Conservation (phyloP, 192 early-diverging fungal genomes). For the Backusella westeae region DNA sequence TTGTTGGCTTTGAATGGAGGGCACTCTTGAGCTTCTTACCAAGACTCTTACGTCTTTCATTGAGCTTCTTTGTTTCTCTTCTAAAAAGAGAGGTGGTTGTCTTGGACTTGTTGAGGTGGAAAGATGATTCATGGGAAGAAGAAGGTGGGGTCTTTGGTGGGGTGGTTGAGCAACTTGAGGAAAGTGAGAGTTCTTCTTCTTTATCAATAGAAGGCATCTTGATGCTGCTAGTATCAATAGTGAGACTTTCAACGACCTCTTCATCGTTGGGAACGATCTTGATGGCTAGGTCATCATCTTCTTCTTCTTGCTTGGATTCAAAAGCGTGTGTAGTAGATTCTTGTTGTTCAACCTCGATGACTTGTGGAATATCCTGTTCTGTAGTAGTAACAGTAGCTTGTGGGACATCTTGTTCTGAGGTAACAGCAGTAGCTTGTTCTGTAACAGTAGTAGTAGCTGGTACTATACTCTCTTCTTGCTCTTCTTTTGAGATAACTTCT, state of each 20-base stretch:
- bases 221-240: not conserved
- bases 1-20: not conserved
- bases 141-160: not conserved
- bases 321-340: not conserved
- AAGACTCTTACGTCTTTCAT: slow-evolving; percentile 4
- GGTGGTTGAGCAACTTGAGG: not conserved
- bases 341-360: not conserved
- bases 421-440: not conserved
- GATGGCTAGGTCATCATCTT: not conserved
- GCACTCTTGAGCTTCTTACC: not conserved
- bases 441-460: not conserved
- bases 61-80: slow-evolving; percentile 9
- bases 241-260: not conserved
- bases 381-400: not conserved
- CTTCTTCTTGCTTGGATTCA: not conserved
- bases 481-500: not conserved
- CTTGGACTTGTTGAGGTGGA: not conserved
- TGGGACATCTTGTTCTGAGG: not conserved
- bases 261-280: not conserved
- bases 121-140: not conserved
- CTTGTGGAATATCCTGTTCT: not conserved
- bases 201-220: not conserved
- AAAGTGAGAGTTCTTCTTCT: not conserved
- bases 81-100: slow-evolving; percentile 5
- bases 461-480: not conserved